Percentiles rank a stretch among this genome's conserved stretches.
phyloP scores from a whole-genome alignment of 371 early-diverging fungal genomes.

The Actinomortierella ambigua region DNA sequence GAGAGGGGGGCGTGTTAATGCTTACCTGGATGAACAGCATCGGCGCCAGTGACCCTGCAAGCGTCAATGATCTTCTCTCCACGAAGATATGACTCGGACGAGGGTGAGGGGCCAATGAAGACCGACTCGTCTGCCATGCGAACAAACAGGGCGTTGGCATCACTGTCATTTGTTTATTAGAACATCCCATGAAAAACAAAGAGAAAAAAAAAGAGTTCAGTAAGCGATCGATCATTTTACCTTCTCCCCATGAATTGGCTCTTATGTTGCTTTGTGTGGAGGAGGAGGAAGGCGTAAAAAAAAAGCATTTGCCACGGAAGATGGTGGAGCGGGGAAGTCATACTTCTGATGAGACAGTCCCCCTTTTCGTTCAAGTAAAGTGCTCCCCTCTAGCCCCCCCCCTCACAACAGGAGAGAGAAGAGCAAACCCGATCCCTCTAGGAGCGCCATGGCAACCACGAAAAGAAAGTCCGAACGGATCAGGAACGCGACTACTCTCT shows the following conservation, averaged over 20 bases:
- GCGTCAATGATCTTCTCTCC: conserved; percentile 68
- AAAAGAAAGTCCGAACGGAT: too few relatives aligned
- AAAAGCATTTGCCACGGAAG: conserved; percentile 1
- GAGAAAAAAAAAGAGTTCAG: not conserved
- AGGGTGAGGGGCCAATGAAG: conserved; percentile 72
- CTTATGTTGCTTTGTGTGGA: conserved; percentile 1
- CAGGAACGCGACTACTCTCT: not conserved
- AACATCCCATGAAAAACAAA: not conserved
- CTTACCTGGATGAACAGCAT: conserved; percentile 79
- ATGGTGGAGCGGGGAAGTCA: not conserved
- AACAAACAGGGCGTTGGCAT: conserved; percentile 81
- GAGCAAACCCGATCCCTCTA: too few relatives aligned
- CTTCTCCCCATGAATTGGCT: not conserved
- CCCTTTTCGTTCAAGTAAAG: too few relatives aligned
- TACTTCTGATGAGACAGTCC: not conserved
- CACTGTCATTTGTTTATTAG: too few relatives aligned
- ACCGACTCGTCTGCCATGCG: conserved; percentile 85
- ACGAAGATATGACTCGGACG: conserved; percentile 73
- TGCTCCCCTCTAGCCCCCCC: too few relatives aligned
- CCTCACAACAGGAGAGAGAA: too few relatives aligned
- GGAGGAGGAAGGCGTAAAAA: conserved; percentile 4
- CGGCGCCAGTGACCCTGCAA: conserved; percentile 65
- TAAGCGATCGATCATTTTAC: too few relatives aligned
- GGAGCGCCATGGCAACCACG: too few relatives aligned
- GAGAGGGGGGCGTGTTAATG: not conserved